These are phyloP conservation scores for Penicillium ochrochloron DNA, from an alignment of 495 filamentous ascomycete genomes.

Conservation along the genomic window DNA sequence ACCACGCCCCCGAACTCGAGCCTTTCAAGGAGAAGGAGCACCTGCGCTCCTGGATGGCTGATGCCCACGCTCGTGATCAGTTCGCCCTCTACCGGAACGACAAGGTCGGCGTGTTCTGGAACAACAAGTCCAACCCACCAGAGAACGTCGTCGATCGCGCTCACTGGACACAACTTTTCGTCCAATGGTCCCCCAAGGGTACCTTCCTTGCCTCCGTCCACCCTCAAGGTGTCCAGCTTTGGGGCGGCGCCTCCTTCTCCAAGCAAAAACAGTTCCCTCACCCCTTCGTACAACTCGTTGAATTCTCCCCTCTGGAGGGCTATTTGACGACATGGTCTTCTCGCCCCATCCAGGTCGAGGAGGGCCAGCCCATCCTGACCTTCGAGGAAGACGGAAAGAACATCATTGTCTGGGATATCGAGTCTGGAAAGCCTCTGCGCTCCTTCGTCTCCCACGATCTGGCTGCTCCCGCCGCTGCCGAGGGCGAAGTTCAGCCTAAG, in stretches of 20 bases:
- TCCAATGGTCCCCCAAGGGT: conserved; percentile 95
- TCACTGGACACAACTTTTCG: conserved; percentile 96
- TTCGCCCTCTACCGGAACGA: conserved; percentile 90
- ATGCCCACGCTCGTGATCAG: conserved; percentile 87
- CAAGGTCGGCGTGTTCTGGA: conserved; percentile 94
- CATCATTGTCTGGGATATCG: conserved; percentile 98
- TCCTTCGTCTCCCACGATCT: conserved; percentile 88
- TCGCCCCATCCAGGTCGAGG: conserved; percentile 85
- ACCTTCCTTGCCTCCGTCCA: conserved; percentile 95
- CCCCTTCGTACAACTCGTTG: conserved; percentile 91
- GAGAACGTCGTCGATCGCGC: conserved; percentile 87
- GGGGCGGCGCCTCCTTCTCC: conserved; percentile 89
- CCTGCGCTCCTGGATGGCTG: conserved; percentile 88
- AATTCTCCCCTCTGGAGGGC: conserved; percentile 91
- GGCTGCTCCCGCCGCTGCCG: conserved; percentile 58
- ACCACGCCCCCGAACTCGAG: conserved; percentile 75
- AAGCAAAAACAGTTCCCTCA: conserved; percentile 92
- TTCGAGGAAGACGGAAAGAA: conserved; percentile 97
- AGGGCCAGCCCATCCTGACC: conserved; percentile 74
- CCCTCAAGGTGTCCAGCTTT: conserved; percentile 92
- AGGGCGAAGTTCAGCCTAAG: conserved; percentile 72
- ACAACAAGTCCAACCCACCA: conserved; percentile 88
- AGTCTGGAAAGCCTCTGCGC: conserved; percentile 83
- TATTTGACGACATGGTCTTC: conserved; percentile 97
- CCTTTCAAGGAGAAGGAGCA: conserved; percentile 91